Evolutionary conservation across 257 asterid genomes (phyloP).

Genomic region (Avicennia marina): DNA sequence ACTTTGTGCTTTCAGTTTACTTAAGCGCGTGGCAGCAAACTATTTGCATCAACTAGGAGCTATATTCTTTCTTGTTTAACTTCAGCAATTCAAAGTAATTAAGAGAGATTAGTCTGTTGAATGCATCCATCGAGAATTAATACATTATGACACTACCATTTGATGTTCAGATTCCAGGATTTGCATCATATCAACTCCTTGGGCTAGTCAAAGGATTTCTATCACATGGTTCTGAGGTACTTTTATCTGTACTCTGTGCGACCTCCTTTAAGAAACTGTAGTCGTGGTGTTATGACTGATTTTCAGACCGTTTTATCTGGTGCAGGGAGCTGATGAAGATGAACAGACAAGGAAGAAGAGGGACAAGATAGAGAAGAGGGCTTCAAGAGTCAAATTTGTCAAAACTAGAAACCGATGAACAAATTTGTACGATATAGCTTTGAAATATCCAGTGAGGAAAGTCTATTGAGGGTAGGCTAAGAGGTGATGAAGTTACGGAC

Average conservation of each 20-base stretch:
- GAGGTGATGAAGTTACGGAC: no score
- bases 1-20: no score
- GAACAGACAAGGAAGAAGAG: slow-evolving; percentile 83
- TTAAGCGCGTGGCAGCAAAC: no score
- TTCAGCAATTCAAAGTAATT: no score
- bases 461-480: background rate
- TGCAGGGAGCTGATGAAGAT: slow-evolving; percentile 79
- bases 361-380: slow-evolving; percentile 91
- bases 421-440: background rate
- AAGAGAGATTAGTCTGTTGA: no score
- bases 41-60: no score
- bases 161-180: slow-evolving; percentile 72
- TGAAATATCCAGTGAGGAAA: background rate
- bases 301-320: slow-evolving; percentile 9
- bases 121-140: background rate
- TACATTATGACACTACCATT: background rate
- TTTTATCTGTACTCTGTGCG: background rate
- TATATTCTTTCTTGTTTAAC: no score
- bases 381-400: slow-evolving; percentile 74
- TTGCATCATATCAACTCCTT: slow-evolving; percentile 74
- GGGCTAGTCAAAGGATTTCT: slow-evolving; percentile 78
- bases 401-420: slow-evolving; percentile 57
- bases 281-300: background rate
- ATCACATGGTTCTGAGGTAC: slow-evolving; percentile 71
- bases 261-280: no score